These are phyloP conservation scores for Microbotryum saponariae DNA, from an alignment of 1,284 basidiomycete species.

Conservation along the genomic window DNA sequence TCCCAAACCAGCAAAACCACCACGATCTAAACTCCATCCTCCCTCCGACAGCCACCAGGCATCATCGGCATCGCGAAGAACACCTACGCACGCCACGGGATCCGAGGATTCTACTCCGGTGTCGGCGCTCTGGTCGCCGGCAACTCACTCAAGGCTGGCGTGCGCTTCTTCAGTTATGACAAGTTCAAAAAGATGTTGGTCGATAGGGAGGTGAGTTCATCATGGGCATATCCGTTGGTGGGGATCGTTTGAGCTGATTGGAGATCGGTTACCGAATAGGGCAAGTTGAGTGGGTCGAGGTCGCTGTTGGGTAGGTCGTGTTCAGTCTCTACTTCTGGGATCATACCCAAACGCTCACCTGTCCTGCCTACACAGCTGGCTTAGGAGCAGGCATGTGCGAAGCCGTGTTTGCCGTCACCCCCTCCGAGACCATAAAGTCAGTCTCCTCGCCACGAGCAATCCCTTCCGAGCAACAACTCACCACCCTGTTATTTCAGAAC, in stretches of 20 bases:
- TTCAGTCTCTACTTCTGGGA: background rate
- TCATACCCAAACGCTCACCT: conserved; percentile 6
- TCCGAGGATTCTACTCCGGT: conserved; percentile 40
- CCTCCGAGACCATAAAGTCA: conserved; percentile 96
- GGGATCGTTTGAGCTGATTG: background rate
- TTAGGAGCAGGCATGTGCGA: conserved; percentile 92
- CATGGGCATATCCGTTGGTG: no score
- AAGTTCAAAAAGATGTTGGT: conserved; percentile 78
- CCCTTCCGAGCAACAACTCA: background rate
- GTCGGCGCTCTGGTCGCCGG: conserved; percentile 70
- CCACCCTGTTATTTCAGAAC: conserved; percentile 52
- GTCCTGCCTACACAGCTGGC: conserved; percentile 54
- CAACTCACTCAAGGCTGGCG: conserved; percentile 83
- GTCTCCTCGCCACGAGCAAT: conserved; percentile 35
- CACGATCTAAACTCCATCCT: background rate
- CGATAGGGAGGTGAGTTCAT: conserved; percentile 60
- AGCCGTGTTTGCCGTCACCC: conserved; percentile 90
- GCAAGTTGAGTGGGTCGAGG: conserved; percentile 74
- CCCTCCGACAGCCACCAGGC: conserved; percentile 36
- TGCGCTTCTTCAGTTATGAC: conserved; percentile 91
- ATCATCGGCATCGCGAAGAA: conserved; percentile 39
- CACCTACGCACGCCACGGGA: conserved; percentile 39
- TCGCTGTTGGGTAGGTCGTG: conserved; percentile 72
- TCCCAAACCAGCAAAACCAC: background rate
- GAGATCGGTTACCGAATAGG: conserved; percentile 47